These are phyloP conservation scores for Simmondsia chinensis DNA, from an alignment of 148 eudicot genomes.

Conservation along the genomic window DNA sequence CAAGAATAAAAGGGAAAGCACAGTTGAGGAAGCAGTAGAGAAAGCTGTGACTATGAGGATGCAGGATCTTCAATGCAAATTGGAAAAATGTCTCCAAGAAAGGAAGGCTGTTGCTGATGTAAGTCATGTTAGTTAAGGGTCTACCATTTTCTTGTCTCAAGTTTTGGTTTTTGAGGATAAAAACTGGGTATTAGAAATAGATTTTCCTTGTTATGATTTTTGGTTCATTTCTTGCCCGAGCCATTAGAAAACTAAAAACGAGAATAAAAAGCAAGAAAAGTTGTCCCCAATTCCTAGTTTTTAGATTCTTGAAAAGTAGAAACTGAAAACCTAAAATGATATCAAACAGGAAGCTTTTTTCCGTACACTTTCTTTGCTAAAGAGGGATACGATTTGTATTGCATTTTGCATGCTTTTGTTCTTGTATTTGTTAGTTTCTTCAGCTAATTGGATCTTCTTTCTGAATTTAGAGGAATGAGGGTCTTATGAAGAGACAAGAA, in stretches of 20 bases:
- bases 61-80: constrained; percentile 44
- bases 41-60: constrained; percentile 38
- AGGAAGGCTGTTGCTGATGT: constrained; percentile 47
- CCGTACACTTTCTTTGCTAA: no score
- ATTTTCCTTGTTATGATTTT: no score
- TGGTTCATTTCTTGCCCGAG: no score
- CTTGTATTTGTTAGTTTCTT: neutral
- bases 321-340: no score
- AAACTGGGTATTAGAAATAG: no score
- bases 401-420: neutral
- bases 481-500: constrained; percentile 62
- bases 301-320: no score
- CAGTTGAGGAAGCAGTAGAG: constrained; percentile 45
- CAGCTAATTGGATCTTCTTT: neutral
- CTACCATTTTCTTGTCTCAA: neutral
- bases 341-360: no score
- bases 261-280: no score
- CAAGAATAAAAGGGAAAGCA: constrained; percentile 45
- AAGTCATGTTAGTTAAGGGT: constrained; percentile 6
- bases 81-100: constrained; percentile 40
- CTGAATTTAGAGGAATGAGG: constrained; percentile 45
- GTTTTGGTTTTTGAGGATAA: neutral
- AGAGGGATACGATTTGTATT: no score
- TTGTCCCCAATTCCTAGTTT: no score
- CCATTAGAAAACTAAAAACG: no score